phyloP scores from a whole-genome alignment of 805 yeast species.

The Candida adriatica region DNA sequence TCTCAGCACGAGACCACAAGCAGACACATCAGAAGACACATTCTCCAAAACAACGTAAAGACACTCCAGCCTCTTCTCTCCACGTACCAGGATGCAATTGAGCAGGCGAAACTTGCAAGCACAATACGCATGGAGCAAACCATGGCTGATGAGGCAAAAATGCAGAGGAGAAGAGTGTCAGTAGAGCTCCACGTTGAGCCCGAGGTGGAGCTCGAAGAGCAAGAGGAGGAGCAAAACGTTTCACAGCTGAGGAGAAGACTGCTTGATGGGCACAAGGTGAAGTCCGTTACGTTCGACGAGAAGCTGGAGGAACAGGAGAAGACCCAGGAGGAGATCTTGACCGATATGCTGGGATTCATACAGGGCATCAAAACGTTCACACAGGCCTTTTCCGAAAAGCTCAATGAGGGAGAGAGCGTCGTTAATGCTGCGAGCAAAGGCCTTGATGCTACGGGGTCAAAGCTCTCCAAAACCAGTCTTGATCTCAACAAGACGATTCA shows the following conservation, averaged over 20 bases:
- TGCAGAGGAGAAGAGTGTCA: slow-evolving; percentile 14
- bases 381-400: slow-evolving; percentile 31
- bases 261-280: slow-evolving; percentile 17
- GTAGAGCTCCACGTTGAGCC: slow-evolving; percentile 17
- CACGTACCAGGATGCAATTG: slow-evolving; percentile 6
- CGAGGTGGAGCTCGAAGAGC: slow-evolving; percentile 10
- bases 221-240: slow-evolving; percentile 22
- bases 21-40: slow-evolving; percentile 3
- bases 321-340: slow-evolving; percentile 29
- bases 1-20: slow-evolving; percentile 8
- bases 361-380: slow-evolving; percentile 33
- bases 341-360: slow-evolving; percentile 33
- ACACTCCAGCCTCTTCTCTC: too few relatives aligned
- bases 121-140: slow-evolving; percentile 7
- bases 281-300: slow-evolving; percentile 23
- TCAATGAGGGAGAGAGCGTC: slow-evolving; percentile 31
- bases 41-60: slow-evolving; percentile 1
- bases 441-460: slow-evolving; percentile 30
- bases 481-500: slow-evolving; percentile 22
- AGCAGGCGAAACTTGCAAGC: slow-evolving; percentile 7
- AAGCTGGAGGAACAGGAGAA: slow-evolving; percentile 31
- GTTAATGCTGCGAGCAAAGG: slow-evolving; percentile 37
- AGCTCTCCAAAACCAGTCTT: slow-evolving; percentile 27
- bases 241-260: slow-evolving; percentile 28
- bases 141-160: slow-evolving; percentile 3